Evolutionary conservation across 345 rosid species (phyloP).

Genomic region (Punica granatum): DNA sequence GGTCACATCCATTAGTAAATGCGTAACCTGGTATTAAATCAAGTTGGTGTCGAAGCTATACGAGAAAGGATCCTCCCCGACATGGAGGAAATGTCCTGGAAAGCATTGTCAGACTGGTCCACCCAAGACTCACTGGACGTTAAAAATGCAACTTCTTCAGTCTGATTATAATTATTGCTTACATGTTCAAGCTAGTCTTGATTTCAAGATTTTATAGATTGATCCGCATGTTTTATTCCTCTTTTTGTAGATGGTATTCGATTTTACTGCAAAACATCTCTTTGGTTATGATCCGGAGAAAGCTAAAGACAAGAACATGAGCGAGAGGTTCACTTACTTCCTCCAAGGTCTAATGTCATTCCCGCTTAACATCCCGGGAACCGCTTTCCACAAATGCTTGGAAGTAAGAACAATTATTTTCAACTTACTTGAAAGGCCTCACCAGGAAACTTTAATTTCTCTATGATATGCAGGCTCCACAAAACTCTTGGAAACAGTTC

Average conservation of each 20-base stretch:
- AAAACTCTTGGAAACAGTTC: too few species aligned
- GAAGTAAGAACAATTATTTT: conserved; percentile 13
- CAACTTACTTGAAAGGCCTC: too few species aligned
- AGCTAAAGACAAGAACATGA: conserved; percentile 22
- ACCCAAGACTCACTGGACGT: conserved; percentile 16
- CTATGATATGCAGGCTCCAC: too few species aligned
- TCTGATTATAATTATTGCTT: too few species aligned
- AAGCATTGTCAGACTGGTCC: conserved; percentile 21
- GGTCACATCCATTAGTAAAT: conserved; percentile 31
- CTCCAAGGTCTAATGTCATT: conserved; percentile 26
- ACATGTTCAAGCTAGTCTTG: too few species aligned
- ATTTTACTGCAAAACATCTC: conserved; percentile 18
- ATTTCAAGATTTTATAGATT: not conserved
- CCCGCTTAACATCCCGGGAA: conserved; percentile 32
- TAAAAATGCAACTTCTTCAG: conserved; percentile 21
- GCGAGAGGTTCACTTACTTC: conserved; percentile 16
- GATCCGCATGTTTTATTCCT: not conserved
- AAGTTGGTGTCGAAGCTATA: conserved; percentile 26
- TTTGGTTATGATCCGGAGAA: conserved; percentile 23
- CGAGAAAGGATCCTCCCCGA: conserved; percentile 15
- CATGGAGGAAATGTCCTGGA: conserved; percentile 16
- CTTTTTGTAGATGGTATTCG: conserved; percentile 27
- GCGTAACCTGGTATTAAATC: conserved; percentile 21
- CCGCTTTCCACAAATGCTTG: conserved; percentile 27
- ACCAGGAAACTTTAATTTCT: too few species aligned